Base-by-base conservation (phyloP, 2,329 filamentous ascomycete genomes). In the Fusarium secorum region DNA sequence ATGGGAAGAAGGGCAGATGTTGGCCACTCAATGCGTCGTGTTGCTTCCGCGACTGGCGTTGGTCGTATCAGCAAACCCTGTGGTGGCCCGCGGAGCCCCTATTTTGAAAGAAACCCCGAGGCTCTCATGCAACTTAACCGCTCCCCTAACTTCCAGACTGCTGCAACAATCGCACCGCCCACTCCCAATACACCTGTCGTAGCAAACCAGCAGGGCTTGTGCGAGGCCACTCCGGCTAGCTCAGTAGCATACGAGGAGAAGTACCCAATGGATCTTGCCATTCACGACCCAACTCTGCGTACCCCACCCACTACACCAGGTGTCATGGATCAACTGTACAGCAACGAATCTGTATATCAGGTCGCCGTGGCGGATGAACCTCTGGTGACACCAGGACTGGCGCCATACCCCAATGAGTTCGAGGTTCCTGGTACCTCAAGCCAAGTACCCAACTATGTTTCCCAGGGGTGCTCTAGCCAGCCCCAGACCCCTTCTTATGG, bases 251-350 rank as follows among this genome's bases (percentile, higher is more conserved):
- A 79, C 4, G 74, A 78, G 38, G 68, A 72, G 32, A 81, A 81
- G 66, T 76, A 74, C 49, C 69, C 77, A 2, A 72, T 78, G 17
- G 76, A 78, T 36, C 60, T 78, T 54, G 66, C 70, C n/a, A 49
- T 78, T 38, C 83, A 76, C 26, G 83, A 86, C 66, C 79, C 82
- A 24, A 83, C 83, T 22, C 78, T 87, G 52, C 85, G 85, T 72
- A 88, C 86, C 10, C 86, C 86, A 18, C 86, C 86, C 5, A 84
- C 82, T 8, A 88, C 86, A 3, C 86, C 86, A 0, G 85, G 85
- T 20, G 74, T 87, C 38, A 77, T 85, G 66, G 78, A 81, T 33
- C 79, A 80, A 57, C 78, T 84, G 45, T 81, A 81, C 55, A 79
- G 79, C 53, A 74, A 81, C n/a, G 81, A 83, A 62, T 81, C 82